phyloP scores from a whole-genome alignment of 352 stramenopile genomes.

The Pythium diclinum region DNA sequence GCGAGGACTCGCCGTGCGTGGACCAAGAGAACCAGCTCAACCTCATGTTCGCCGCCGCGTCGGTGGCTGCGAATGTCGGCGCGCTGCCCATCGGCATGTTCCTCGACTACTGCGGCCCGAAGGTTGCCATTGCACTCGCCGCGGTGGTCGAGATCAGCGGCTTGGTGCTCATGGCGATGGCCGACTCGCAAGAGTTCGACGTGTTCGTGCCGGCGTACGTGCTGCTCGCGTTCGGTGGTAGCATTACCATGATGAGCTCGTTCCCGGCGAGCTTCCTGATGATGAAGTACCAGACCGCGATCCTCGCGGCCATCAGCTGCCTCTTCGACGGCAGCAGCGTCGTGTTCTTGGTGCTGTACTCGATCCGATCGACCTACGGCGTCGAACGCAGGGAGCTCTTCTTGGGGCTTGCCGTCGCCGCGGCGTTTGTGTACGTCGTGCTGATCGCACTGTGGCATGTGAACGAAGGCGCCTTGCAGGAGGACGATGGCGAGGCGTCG shows the following conservation, averaged over 20 bases:
- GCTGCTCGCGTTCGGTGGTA: conserved; percentile 36
- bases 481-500: conserved; percentile 16
- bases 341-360: conserved; percentile 39
- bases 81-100: conserved; percentile 78
- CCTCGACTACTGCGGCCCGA: conserved; percentile 65
- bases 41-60: conserved; percentile 81
- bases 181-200: conserved; percentile 55
- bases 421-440: conserved; percentile 46
- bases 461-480: conserved; percentile 54
- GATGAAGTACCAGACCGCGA: conserved; percentile 36
- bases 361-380: conserved; percentile 29
- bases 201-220: conserved; percentile 47
- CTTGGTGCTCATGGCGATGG: conserved; percentile 63
- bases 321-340: conserved; percentile 44
- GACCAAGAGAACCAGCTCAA: conserved; percentile 85
- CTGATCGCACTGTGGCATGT: conserved; percentile 74
- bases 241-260: conserved; percentile 51
- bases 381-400: conserved; percentile 32
- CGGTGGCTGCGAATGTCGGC: conserved; percentile 74
- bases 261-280: conserved; percentile 44
- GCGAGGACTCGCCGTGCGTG: conserved; percentile 38
- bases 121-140: conserved; percentile 37
- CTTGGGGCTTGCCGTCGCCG: conserved; percentile 39
- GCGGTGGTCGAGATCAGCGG: conserved; percentile 67
- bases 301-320: conserved; percentile 48